Evolutionary conservation across 331 rosid genomes (phyloP), one percentile per base, ranked within the genome.

Genomic region (Stylosanthes scabra): DNA sequence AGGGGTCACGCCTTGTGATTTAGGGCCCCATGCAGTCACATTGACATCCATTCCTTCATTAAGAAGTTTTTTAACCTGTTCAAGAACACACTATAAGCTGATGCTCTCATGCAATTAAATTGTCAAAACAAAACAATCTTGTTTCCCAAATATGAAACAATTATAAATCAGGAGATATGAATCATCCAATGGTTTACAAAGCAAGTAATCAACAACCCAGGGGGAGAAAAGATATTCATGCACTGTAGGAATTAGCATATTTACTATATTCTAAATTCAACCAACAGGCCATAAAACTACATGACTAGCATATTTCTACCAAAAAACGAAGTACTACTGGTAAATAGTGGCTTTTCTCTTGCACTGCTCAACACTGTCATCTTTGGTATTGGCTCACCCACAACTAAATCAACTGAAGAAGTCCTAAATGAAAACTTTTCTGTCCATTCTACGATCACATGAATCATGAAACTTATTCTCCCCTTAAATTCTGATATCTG

Each of bases 1-100:
- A 68, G 99, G 96, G 81, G 99, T 95, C 78, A 88, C 80, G 40
- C 98, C 99, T 83, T 92, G 81, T 1, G 88, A 90, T 86, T 95
- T 95, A 74, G 89, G 97, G 83, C 98, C 98, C 88, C 92, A 87
- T 39, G 97, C 91, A 54, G 70, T 50, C 37, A 87, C 91, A 81
- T 95, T 95, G 68, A 92, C 99, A 78, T 95, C 93, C 91, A 92
- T 87, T 76, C 99, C 99, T 55, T 87, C 85, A 0, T 88, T 79
- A 58, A 92, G 97, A 81, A 95, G 96, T 59, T 84, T 89, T 64
- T 78, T 92, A 63, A 95, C 99, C 99, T 95, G 87, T 70, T 75
- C 56, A 41, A 3, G 44, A 63, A 61, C 11, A 64, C n/a, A 60
- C 15, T 56, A 50, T 66, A 31, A 81, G 55, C 29, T 72, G 28